phyloP scores from a whole-genome alignment of 169 alveolate species.

The Plasmodium reichenowi region DNA sequence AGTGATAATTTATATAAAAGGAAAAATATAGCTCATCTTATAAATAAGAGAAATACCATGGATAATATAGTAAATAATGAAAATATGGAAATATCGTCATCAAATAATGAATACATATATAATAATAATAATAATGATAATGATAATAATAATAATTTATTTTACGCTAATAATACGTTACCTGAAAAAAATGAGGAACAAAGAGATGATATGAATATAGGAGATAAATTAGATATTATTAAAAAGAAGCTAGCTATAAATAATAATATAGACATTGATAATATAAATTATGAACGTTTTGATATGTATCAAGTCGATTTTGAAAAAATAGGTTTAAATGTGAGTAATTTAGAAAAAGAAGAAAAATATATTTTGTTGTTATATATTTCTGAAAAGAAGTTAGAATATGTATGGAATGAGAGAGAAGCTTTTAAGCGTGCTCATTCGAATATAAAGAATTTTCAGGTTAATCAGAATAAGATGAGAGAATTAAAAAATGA shows the following conservation, averaged over 20 bases:
- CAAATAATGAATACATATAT: background rate
- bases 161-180: background rate
- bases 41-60: conserved; percentile 11
- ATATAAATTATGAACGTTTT: conserved; percentile 26
- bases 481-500: conserved; percentile 1
- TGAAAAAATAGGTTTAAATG: conserved; percentile 59
- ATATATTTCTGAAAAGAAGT: conserved; percentile 53
- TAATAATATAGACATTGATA: conserved; percentile 41
- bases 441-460: background rate
- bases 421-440: conserved; percentile 12
- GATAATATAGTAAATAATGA: background rate
- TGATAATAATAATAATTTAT: background rate
- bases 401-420: conserved; percentile 10
- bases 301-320: conserved; percentile 63
- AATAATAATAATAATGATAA: background rate
- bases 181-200: background rate
- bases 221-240: conserved; percentile 14
- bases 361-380: conserved; percentile 69
- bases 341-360: conserved; percentile 37
- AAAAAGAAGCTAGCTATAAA: conserved; percentile 28
- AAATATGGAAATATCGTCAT: background rate
- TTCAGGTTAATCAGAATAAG: conserved; percentile 8
- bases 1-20: conserved; percentile 2
- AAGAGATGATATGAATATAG: conserved; percentile 20
- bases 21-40: background rate